Evolutionary conservation across 2,329 filamentous ascomycete species (phyloP).

Genomic region (Paraconiothyrium brasiliense): DNA sequence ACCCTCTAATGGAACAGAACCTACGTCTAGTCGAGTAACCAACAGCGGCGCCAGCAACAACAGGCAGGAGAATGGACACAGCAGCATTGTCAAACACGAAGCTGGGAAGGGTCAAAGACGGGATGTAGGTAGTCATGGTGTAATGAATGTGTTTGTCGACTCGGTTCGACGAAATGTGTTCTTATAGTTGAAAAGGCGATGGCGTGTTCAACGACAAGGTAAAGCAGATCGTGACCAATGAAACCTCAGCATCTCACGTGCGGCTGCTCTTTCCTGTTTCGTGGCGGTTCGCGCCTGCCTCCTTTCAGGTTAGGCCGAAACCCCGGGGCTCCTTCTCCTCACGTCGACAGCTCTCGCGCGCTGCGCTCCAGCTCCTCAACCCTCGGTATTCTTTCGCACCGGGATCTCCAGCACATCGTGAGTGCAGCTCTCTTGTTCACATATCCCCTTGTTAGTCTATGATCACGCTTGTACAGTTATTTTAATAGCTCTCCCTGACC

Average conservation of each 20-base stretch:
- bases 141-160: neutral
- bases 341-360: conserved; percentile 18
- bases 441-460: conserved; percentile 41
- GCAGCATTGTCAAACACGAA: conserved; percentile 77
- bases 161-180: neutral
- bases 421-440: conserved; percentile 47
- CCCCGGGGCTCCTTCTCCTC: conserved; percentile 34
- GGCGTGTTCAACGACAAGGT: conserved; percentile 1
- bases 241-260: conserved; percentile 11
- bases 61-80: conserved; percentile 77
- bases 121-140: conserved; percentile 81
- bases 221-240: conserved; percentile 8
- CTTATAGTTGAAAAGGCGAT: neutral
- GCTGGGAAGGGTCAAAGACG: conserved; percentile 77
- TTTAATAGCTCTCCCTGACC: conserved; percentile 42
- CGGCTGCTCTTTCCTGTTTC: conserved; percentile 9
- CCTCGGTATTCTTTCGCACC: conserved; percentile 32
- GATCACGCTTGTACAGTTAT: conserved; percentile 41
- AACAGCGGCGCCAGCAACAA: conserved; percentile 76
- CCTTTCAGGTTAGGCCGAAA: conserved; percentile 19
- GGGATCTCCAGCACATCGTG: conserved; percentile 47
- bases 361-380: conserved; percentile 21
- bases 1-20: neutral
- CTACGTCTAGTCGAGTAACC: conserved; percentile 74
- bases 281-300: conserved; percentile 10